Conservation (phyloP, 1,284 basidiomycete species). For the Papiliotrema laurentii region DNA sequence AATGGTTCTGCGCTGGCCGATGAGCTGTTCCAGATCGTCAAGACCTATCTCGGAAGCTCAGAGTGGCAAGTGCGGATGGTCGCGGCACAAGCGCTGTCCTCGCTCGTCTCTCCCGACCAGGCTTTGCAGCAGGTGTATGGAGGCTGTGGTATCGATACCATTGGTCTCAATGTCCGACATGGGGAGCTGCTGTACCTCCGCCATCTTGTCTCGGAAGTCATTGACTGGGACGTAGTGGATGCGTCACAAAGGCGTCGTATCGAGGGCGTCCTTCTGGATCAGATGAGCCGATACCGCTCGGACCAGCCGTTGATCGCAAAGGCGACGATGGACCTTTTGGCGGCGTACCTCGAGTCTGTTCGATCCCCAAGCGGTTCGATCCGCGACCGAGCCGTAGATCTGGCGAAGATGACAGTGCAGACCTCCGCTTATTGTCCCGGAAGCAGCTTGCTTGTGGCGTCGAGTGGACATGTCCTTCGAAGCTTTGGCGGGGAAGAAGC, state of each 20-base stretch:
- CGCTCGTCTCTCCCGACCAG: conserved; percentile 24
- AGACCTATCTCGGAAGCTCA: conserved; percentile 22
- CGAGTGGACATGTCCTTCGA: no score
- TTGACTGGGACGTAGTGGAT: conserved; percentile 1
- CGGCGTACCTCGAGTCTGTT: neutral
- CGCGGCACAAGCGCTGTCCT: conserved; percentile 41
- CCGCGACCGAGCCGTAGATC: neutral
- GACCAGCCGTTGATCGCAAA: conserved; percentile 1
- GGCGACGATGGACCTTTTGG: neutral
- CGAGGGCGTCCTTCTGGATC: neutral
- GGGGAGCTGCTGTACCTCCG: conserved; percentile 30
- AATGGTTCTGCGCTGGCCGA: conserved; percentile 21
- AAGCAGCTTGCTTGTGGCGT: no score
- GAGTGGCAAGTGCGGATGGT: conserved; percentile 43
- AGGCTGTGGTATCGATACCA: conserved; percentile 5
- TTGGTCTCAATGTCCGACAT: conserved; percentile 26
- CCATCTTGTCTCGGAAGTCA: conserved; percentile 1
- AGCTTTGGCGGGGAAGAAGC: no score
- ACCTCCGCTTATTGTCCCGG: no score
- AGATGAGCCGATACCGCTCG: neutral
- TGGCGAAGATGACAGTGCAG: neutral
- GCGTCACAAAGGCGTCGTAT: neutral
- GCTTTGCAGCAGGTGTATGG: conserved; percentile 15
- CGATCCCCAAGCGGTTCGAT: neutral
- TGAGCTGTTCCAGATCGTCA: conserved; percentile 15